Percentiles rank a stretch among this genome's conserved stretches.
These are phyloP conservation scores for Geum urbanum DNA, from an alignment of 306 rosid genomes.

Conservation along the genomic window DNA sequence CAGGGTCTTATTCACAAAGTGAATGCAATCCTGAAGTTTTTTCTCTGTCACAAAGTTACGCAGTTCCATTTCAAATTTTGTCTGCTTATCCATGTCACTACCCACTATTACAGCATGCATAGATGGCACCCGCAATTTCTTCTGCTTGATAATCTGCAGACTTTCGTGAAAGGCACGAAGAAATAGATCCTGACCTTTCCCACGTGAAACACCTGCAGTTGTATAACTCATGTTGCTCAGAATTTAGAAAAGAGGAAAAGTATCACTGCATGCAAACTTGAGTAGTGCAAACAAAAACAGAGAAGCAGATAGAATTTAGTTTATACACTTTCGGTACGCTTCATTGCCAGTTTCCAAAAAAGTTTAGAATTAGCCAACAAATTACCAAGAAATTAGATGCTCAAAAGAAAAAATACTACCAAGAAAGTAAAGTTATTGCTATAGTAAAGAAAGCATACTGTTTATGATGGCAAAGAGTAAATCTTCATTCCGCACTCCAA, in stretches of 20 bases:
- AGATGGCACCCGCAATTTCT: conserved; percentile 73
- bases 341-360: too few species aligned
- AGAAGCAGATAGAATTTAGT: not conserved
- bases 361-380: too few species aligned
- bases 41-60: conserved; percentile 66
- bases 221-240: conserved; percentile 21
- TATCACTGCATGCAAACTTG: not conserved
- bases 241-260: not conserved
- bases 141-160: conserved; percentile 56
- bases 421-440: not conserved
- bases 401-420: too few species aligned
- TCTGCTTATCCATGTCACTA: conserved; percentile 85
- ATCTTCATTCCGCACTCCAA: conserved; percentile 90
- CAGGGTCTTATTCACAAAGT: conserved; percentile 88
- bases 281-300: not conserved
- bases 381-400: too few species aligned
- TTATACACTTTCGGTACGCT: too few species aligned
- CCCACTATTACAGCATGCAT: conserved; percentile 91
- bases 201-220: conserved; percentile 85
- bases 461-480: conserved; percentile 88
- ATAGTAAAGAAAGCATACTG: conserved; percentile 50
- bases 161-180: conserved; percentile 73
- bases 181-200: conserved; percentile 95
- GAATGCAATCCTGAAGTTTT: conserved; percentile 72
- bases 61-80: conserved; percentile 65